Conservation (phyloP, 2,329 filamentous ascomycete genomes). For the Verticillium albo-atrum region DNA sequence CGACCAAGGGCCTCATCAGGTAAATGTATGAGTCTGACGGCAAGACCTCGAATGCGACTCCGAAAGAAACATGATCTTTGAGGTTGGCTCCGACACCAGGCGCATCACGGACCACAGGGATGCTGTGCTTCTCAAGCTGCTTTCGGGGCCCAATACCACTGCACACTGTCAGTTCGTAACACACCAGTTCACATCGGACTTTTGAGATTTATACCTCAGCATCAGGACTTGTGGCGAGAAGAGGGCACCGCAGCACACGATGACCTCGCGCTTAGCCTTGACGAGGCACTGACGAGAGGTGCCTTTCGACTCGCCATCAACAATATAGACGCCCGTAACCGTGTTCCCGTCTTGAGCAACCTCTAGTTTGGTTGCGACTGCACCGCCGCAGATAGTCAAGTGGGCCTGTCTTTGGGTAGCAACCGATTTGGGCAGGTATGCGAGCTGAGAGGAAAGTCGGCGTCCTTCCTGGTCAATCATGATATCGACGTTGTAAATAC, state of each 20-base stretch:
- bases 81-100: constrained; percentile 20
- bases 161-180: neutral
- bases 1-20: constrained; percentile 14
- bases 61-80: constrained; percentile 21
- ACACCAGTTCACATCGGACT: neutral
- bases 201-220: constrained; percentile 9
- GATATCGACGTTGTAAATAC: constrained; percentile 20
- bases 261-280: constrained; percentile 21
- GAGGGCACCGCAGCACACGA: constrained; percentile 22
- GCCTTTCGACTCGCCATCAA: constrained; percentile 4
- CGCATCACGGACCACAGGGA: constrained; percentile 18
- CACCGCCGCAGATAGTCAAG: constrained; percentile 24
- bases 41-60: constrained; percentile 20
- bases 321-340: constrained; percentile 19
- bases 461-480: constrained; percentile 17
- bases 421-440: constrained; percentile 19
- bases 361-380: constrained; percentile 20
- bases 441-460: constrained; percentile 19
- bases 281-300: constrained; percentile 13
- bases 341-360: constrained; percentile 10
- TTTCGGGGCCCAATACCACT: constrained; percentile 24
- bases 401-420: constrained; percentile 13
- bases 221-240: constrained; percentile 25
- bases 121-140: constrained; percentile 13
- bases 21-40: constrained; percentile 16